These are phyloP conservation scores for Aethionema arabicum DNA, from an alignment of 345 rosid species.

Conservation along the genomic window DNA sequence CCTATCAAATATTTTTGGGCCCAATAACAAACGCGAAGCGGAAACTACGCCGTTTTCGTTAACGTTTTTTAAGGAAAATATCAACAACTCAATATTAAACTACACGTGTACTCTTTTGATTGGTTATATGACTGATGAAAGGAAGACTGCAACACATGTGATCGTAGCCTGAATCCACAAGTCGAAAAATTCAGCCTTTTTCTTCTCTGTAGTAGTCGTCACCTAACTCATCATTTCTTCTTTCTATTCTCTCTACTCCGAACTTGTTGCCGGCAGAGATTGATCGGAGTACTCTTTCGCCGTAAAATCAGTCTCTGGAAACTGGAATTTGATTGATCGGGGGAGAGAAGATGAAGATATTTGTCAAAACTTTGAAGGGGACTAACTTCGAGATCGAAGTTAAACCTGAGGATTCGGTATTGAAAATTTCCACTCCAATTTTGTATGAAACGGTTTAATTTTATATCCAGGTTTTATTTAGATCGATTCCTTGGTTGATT, in stretches of 20 bases:
- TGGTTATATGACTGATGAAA: not conserved
- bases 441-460: not conserved
- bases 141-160: not conserved
- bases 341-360: constrained; percentile 38
- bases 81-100: not conserved
- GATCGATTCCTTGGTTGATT: not conserved
- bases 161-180: not conserved
- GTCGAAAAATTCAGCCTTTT: not conserved
- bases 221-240: not conserved
- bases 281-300: not conserved
- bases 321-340: not conserved
- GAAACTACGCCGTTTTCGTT: not conserved
- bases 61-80: too few relatives aligned
- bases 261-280: not conserved
- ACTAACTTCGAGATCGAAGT: constrained; percentile 46
- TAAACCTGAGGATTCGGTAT: constrained; percentile 40
- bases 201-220: not conserved
- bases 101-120: not conserved
- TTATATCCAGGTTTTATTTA: not conserved
- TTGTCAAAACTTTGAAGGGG: constrained; percentile 44
- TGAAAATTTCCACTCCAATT: not conserved
- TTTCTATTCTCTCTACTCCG: not conserved
- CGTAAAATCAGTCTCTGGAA: not conserved
- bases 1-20: not conserved
- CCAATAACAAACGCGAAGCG: not conserved